phyloP scores from a whole-genome alignment of 768 basidiomycete species.

The Gymnopilus dilepis region DNA sequence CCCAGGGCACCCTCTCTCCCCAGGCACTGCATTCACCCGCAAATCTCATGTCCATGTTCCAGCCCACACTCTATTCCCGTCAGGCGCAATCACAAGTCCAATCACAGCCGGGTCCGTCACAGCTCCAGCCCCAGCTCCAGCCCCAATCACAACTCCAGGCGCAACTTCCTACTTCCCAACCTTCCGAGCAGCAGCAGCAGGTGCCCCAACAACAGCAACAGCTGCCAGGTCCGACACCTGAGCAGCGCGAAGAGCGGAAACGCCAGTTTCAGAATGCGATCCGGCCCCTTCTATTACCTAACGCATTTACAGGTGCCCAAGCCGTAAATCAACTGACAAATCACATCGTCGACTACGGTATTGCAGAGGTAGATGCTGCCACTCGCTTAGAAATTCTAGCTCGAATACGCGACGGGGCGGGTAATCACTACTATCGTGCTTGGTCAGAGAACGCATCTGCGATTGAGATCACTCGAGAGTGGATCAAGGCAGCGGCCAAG shows the following conservation, averaged over 20 bases:
- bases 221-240: neutral
- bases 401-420: slow-evolving; percentile 82
- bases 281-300: slow-evolving; percentile 60
- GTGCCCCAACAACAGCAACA: slow-evolving; percentile 18
- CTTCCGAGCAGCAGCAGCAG: slow-evolving; percentile 16
- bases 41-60: slow-evolving; percentile 45
- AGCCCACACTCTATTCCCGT: slow-evolving; percentile 39
- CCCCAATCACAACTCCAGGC: slow-evolving; percentile 20
- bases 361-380: slow-evolving; percentile 65
- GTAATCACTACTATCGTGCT: slow-evolving; percentile 85
- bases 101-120: slow-evolving; percentile 19
- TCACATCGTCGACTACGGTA: slow-evolving; percentile 63
- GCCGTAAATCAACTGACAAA: slow-evolving; percentile 68
- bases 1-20: slow-evolving; percentile 73
- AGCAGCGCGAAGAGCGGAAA: slow-evolving; percentile 52
- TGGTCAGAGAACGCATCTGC: slow-evolving; percentile 81
- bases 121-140: slow-evolving; percentile 8
- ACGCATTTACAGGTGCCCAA: slow-evolving; percentile 69
- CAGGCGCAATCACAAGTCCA: slow-evolving; percentile 16
- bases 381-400: slow-evolving; percentile 78
- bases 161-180: slow-evolving; percentile 23
- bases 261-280: slow-evolving; percentile 57
- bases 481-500: slow-evolving; percentile 74
- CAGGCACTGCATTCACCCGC: slow-evolving; percentile 70
- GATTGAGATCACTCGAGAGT: slow-evolving; percentile 80